Evolutionary conservation across 2,329 filamentous ascomycete genomes (phyloP), one percentile per base, ranked within the genome.

Genomic region (Colletotrichum musae): DNA sequence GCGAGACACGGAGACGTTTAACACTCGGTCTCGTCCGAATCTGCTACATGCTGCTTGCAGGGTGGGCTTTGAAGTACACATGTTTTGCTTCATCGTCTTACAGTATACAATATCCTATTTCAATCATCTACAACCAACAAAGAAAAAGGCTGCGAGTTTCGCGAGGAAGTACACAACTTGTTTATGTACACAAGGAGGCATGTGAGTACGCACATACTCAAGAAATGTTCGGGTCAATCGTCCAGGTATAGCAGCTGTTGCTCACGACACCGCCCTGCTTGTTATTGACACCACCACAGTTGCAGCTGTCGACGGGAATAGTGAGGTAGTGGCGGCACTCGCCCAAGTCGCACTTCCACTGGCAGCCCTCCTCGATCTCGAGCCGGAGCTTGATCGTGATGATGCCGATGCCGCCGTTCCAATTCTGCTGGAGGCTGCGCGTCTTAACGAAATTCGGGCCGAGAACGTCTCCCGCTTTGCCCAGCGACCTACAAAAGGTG

Each of bases 201-300:
- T 32, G 36, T 39, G 36, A 13, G 7, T 39, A 39, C 36, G 13
- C 36, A 43, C 12, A 43, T 9, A 6, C 12, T 43, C 10, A 43
- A 5, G 13, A 13, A 6, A 43, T 12, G 41, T 71, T 24, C 4
- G 70, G 70, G 16, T 71, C 65, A 18, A 58, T 59, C 47, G 32
- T 62, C 52, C 63, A 70, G 41, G 15, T 63, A 16, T 70, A 71
- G 60, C 68, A 75, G 32, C 72, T 61, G 36, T 76, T 73, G 36
- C 45, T 26, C 21, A 77, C 71, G 16, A 15, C 53, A 4, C 76
- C 74, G 21, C 75, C 76, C 59, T 74, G 72, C 65, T 76, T 78
- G 2, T 62, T 58, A 3, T 74, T 68, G 6, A 69, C 70, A 0
- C 68, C 72, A 1, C 56, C 52, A 26, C 75, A 77, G 58, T 77